phyloP scores from a whole-genome alignment of 2,329 filamentous ascomycete genomes.

The Lecanicillium sp. region DNA sequence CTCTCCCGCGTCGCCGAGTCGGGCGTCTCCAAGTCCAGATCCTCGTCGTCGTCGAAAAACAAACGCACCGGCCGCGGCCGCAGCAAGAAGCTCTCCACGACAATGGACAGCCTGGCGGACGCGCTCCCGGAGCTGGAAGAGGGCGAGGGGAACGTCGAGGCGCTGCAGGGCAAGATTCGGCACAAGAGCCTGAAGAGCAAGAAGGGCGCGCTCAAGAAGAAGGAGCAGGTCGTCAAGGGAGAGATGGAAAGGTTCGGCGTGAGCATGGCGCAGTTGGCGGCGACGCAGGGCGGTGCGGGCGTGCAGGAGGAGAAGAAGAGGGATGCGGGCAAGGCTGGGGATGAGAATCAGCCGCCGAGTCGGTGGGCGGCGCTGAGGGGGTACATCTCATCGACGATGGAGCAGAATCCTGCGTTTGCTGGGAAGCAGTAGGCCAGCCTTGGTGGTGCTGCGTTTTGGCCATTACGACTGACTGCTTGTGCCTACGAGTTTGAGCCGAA shows the following conservation, averaged over 20 bases:
- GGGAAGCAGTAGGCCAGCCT: not conserved
- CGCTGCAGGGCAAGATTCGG: slow-evolving; percentile 53
- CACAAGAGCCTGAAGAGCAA: slow-evolving; percentile 69
- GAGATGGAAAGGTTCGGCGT: slow-evolving; percentile 81
- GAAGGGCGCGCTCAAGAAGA: slow-evolving; percentile 76
- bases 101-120: slow-evolving; percentile 69
- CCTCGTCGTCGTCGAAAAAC: not conserved
- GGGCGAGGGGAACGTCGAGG: slow-evolving; percentile 40
- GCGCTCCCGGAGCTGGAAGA: slow-evolving; percentile 62
- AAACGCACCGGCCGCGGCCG: slow-evolving; percentile 45
- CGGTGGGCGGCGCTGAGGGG: slow-evolving; percentile 76
- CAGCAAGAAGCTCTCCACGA: slow-evolving; percentile 71
- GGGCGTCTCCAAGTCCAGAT: slow-evolving; percentile 19
- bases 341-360: slow-evolving; percentile 38
- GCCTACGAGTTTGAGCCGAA: no score
- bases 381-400: slow-evolving; percentile 83
- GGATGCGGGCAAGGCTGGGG: slow-evolving; percentile 15
- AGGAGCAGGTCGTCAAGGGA: slow-evolving; percentile 69
- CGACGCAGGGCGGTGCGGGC: no score
- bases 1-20: slow-evolving; percentile 68
- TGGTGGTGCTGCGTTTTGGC: no score
- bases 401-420: slow-evolving; percentile 73
- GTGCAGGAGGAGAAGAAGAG: not conserved
- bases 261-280: slow-evolving; percentile 71
- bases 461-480: no score